A percentile compares a stretch with the other conserved stretches of the same genome.
Evolutionary conservation across 352 stramenopile genomes (phyloP).

Genomic region (Saprolegnia parasitica): DNA sequence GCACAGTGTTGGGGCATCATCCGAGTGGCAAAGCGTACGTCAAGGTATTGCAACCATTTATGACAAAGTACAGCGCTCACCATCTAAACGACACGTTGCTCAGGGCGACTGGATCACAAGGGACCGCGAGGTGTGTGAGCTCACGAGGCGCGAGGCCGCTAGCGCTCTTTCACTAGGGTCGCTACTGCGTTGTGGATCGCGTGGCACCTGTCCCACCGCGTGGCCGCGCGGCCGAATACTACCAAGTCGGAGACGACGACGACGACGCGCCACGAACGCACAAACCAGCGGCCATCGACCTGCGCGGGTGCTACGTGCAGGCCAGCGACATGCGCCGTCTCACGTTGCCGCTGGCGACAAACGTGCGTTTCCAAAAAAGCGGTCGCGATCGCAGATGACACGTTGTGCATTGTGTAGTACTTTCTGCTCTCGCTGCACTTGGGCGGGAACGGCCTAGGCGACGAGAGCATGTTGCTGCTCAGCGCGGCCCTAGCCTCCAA

Average conservation of each 20-base stretch:
- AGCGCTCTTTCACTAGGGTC: slow-evolving; percentile 32
- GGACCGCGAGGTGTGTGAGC: slow-evolving; percentile 33
- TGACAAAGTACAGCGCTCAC: too few relatives aligned
- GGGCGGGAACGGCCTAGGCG: slow-evolving; percentile 60
- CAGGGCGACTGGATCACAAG: slow-evolving; percentile 41
- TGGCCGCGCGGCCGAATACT: background rate
- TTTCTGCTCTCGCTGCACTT: slow-evolving; percentile 55
- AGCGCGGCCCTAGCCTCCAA: slow-evolving; percentile 54
- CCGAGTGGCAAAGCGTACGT: slow-evolving; percentile 41
- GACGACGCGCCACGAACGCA: slow-evolving; percentile 8
- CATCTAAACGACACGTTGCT: too few relatives aligned
- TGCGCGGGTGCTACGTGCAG: slow-evolving; percentile 53
- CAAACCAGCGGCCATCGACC: slow-evolving; percentile 34
- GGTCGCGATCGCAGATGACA: background rate
- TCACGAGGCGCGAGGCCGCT: background rate
- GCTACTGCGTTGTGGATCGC: slow-evolving; percentile 33
- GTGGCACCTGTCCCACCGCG: slow-evolving; percentile 17
- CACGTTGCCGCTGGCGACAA: slow-evolving; percentile 40
- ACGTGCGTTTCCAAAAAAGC: slow-evolving; percentile 40
- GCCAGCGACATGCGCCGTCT: slow-evolving; percentile 42
- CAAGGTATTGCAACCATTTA: too few relatives aligned
- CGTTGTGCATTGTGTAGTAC: slow-evolving; percentile 32
- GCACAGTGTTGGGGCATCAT: slow-evolving; percentile 51
- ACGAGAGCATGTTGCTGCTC: slow-evolving; percentile 48
- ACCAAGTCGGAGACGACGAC: slow-evolving; percentile 26